These are phyloP conservation scores for Hygrophoropsis aurantiaca DNA, from an alignment of 768 basidiomycete genomes.

Conservation along the genomic window DNA sequence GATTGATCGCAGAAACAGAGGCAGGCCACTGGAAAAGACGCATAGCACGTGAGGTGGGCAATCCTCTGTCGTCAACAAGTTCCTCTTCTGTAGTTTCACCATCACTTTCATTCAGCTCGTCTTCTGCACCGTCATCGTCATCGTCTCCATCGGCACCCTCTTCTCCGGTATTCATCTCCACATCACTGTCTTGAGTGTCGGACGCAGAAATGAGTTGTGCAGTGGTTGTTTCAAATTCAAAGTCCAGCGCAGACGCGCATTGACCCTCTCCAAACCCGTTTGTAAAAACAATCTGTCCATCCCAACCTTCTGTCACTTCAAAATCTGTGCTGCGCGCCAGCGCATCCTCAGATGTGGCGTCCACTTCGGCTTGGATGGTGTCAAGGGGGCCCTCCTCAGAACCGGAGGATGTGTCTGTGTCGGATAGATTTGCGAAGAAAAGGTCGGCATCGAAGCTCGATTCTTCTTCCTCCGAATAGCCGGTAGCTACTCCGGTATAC, in stretches of 20 bases:
- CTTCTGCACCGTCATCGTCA: conserved; percentile 42
- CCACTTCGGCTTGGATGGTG: conserved; percentile 25
- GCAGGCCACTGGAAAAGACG: conserved; percentile 67
- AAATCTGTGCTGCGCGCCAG: conserved; percentile 44
- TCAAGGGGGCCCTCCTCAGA: conserved; percentile 49
- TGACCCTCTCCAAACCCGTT: conserved; percentile 53
- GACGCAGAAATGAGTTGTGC: conserved; percentile 51
- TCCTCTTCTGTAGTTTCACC: conserved; percentile 86
- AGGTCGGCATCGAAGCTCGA: conserved; percentile 80
- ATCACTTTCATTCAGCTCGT: conserved; percentile 53
- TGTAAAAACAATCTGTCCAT: conserved; percentile 73
- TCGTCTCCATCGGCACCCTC: conserved; percentile 30
- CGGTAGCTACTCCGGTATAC: conserved; percentile 67
- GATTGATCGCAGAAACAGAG: conserved; percentile 64
- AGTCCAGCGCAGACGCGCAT: conserved; percentile 58
- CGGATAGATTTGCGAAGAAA: conserved; percentile 79
- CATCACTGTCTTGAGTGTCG: conserved; percentile 52
- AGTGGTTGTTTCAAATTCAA: conserved; percentile 68
- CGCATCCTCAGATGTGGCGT: conserved; percentile 23
- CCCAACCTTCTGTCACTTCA: conserved; percentile 71
- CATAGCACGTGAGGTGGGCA: conserved; percentile 78
- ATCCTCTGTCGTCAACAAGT: conserved; percentile 70
- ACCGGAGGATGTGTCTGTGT: conserved; percentile 41
- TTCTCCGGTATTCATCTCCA: conserved; percentile 43
- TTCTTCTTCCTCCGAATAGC: conserved; percentile 80